phyloP scores from a whole-genome alignment of 306 rosid genomes.

The Pyrus bretschneideri region DNA sequence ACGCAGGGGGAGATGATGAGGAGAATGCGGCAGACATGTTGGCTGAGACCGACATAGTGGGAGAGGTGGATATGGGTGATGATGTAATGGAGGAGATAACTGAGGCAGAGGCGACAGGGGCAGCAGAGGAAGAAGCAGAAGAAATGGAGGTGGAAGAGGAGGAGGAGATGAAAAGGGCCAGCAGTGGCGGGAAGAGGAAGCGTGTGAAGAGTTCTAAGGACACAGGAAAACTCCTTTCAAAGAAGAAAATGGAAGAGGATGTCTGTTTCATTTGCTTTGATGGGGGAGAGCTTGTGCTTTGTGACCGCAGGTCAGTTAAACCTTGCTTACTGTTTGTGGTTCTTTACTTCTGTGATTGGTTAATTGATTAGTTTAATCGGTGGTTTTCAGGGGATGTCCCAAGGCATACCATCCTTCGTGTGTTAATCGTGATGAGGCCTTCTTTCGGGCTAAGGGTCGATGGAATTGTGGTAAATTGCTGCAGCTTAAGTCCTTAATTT shows the following conservation, averaged over 20 bases:
- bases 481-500: not conserved
- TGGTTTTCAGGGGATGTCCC: slow-evolving; percentile 80
- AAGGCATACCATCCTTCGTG: slow-evolving; percentile 98
- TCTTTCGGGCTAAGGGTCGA: slow-evolving; percentile 90
- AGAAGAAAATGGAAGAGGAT: slow-evolving; percentile 84
- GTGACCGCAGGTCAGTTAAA: slow-evolving; percentile 71
- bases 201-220: slow-evolving; percentile 59
- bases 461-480: slow-evolving; percentile 85
- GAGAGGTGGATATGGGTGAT: not conserved
- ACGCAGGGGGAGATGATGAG: not conserved
- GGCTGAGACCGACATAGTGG: slow-evolving; percentile 13
- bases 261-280: slow-evolving; percentile 99
- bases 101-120: slow-evolving; percentile 28
- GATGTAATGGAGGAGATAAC: slow-evolving; percentile 19
- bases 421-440: slow-evolving; percentile 87
- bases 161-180: slow-evolving; percentile 24
- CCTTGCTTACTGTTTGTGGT: not conserved
- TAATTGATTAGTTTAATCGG: slow-evolving; percentile 15
- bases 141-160: slow-evolving; percentile 29
- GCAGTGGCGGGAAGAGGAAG: slow-evolving; percentile 69
- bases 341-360: slow-evolving; percentile 3
- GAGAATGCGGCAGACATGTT: not conserved
- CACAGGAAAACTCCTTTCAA: slow-evolving; percentile 36
- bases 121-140: slow-evolving; percentile 43
- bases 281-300: slow-evolving; percentile 96